These are phyloP conservation scores for Zygotorulaspora chibaensis DNA, from an alignment of 805 yeast species.

Conservation along the genomic window DNA sequence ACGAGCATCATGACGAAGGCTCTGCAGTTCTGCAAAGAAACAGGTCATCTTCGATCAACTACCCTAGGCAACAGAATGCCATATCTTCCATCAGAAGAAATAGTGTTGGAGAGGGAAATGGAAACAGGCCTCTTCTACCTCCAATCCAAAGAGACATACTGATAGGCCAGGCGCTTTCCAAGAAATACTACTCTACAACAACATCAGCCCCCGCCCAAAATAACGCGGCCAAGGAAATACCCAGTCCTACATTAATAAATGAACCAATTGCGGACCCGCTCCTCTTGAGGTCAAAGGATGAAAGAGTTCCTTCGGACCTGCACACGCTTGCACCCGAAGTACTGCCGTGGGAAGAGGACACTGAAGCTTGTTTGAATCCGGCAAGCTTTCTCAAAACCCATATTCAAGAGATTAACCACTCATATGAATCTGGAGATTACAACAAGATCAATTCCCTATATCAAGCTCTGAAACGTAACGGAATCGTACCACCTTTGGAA, in stretches of 20 bases:
- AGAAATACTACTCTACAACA: conserved; percentile 20
- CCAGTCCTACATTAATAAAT: neutral
- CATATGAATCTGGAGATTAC: conserved; percentile 28
- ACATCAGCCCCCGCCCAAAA: conserved; percentile 5
- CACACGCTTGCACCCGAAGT: neutral
- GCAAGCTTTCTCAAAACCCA: conserved; percentile 33
- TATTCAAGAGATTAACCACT: conserved; percentile 29
- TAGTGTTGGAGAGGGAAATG: conserved; percentile 10
- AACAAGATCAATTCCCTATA: conserved; percentile 39
- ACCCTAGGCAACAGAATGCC: conserved; percentile 1
- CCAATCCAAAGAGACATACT: conserved; percentile 15
- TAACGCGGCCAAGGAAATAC: neutral
- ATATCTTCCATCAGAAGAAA: conserved; percentile 11
- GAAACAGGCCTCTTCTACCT: conserved; percentile 7
- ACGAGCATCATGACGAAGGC: conserved; percentile 1
- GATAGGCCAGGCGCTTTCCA: conserved; percentile 18
- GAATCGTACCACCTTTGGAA: conserved; percentile 46
- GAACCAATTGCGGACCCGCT: conserved; percentile 1
- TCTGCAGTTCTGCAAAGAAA: neutral
- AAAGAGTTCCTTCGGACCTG: neutral
- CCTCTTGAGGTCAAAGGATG: neutral
- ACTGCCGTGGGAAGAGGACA: conserved; percentile 32
- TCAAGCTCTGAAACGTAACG: conserved; percentile 40
- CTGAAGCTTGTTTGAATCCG: conserved; percentile 30
- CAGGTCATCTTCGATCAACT: conserved; percentile 7